Evolutionary conservation across 768 basidiomycete genomes (phyloP).

Genomic region (Boletus eberwhitei): DNA sequence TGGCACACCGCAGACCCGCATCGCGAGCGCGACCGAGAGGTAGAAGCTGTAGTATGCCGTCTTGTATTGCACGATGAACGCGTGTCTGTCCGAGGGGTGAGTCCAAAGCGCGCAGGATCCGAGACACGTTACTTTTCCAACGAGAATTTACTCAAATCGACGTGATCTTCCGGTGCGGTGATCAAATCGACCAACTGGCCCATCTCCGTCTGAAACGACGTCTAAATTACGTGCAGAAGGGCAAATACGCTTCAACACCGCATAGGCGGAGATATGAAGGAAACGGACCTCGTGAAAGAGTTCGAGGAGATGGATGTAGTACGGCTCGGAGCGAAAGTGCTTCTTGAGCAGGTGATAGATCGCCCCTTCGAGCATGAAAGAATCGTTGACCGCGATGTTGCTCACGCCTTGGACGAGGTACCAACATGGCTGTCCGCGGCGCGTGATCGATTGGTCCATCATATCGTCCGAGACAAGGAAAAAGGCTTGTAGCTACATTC

Average conservation of each 20-base stretch:
- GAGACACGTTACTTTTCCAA: slow-evolving; percentile 50
- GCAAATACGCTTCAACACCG: too few relatives aligned
- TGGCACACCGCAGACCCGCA: slow-evolving; percentile 72
- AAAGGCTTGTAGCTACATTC: slow-evolving; percentile 83
- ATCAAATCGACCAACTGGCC: slow-evolving; percentile 95
- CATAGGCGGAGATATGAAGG: too few relatives aligned
- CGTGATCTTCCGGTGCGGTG: slow-evolving; percentile 87
- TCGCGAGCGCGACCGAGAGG: slow-evolving; percentile 93
- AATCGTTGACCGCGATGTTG: slow-evolving; percentile 91
- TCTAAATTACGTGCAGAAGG: slow-evolving; percentile 22
- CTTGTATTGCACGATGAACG: slow-evolving; percentile 94
- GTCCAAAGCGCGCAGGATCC: too few relatives aligned
- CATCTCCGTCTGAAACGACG: slow-evolving; percentile 89
- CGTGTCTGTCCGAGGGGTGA: slow-evolving; percentile 52
- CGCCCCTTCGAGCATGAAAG: slow-evolving; percentile 92
- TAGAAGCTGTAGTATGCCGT: slow-evolving; percentile 99
- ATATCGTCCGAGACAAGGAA: slow-evolving; percentile 94
- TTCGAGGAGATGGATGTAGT: slow-evolving; percentile 88
- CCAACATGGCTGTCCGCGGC: slow-evolving; percentile 95
- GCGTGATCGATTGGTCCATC: slow-evolving; percentile 93
- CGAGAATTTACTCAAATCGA: slow-evolving; percentile 87
- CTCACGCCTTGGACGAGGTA: slow-evolving; percentile 62
- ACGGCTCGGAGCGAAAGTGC: slow-evolving; percentile 76
- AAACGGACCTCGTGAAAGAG: slow-evolving; percentile 61
- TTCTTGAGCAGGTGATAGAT: slow-evolving; percentile 89